Conservation (phyloP, 768 basidiomycete species). For the Clathrus columnatus region DNA sequence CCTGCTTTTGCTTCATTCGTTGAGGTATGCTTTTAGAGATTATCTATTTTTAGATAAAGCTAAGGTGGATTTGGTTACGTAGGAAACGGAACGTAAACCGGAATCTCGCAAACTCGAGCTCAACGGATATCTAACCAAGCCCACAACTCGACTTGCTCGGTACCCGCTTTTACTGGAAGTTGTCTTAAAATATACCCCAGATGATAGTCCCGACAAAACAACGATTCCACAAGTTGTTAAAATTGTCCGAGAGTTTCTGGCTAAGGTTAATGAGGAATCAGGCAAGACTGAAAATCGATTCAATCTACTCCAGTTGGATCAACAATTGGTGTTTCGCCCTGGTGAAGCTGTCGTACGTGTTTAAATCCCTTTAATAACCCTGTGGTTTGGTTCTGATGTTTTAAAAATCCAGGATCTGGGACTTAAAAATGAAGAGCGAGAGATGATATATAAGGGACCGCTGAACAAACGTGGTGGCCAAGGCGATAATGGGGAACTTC, state of each 20-base stretch:
- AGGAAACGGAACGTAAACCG: constrained; percentile 87
- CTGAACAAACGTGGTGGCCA: constrained; percentile 78
- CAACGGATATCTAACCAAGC: constrained; percentile 96
- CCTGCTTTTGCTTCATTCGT: constrained; percentile 91
- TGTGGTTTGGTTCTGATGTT: background rate
- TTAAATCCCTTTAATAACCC: background rate
- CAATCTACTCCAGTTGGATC: constrained; percentile 88
- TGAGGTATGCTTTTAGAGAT: constrained; percentile 61
- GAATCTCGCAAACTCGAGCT: constrained; percentile 95
- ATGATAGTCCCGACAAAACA: constrained; percentile 80
- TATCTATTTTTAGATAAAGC: background rate
- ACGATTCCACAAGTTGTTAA: constrained; percentile 67
- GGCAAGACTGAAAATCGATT: constrained; percentile 96
- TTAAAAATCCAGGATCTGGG: constrained; percentile 57
- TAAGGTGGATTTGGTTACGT: background rate
- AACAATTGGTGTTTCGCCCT: constrained; percentile 81
- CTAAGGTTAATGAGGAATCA: constrained; percentile 84
- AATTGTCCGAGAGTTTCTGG: constrained; percentile 74
- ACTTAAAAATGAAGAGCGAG: constrained; percentile 77
- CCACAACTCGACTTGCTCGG: constrained; percentile 93
- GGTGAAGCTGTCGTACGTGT: constrained; percentile 79
- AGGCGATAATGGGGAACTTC: constrained; percentile 78
- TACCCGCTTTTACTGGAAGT: constrained; percentile 92
- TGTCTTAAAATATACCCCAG: constrained; percentile 84
- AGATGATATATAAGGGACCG: constrained; percentile 85